Base-by-base conservation (phyloP, 2,329 filamentous ascomycete species). In the Neophaeococcomyces aloes region DNA sequence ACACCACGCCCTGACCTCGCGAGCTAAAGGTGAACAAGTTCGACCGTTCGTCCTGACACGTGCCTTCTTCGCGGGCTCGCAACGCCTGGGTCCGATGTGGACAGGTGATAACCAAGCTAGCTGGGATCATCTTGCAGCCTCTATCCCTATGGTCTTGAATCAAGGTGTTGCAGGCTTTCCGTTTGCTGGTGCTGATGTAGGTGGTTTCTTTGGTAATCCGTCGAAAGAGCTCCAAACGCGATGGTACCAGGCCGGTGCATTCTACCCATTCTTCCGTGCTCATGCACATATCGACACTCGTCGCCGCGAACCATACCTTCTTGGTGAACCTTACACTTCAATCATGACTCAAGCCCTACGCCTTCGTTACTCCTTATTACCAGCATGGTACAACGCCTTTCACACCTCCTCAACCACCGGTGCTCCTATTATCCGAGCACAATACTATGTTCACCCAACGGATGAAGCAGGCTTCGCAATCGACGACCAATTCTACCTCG, bases 221-320 rank as follows among this genome's bases (percentile, higher is more conserved):
- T 84, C 84, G 56, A 88, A 88, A 58, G 89, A 98, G 48, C 76
- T 98, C 17, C 74, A 94, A 54, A 84, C 85, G 8, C 80, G 91
- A 30, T 98, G 91, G 91, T 98, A 94, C 65, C 91, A 98, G 65
- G 79, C 88, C 27, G 91, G 91, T 49, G 85, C 86, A 44, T 98
- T 94, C 71, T 96, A 96, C 62, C 91, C 91, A 6, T 98, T 96
- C 71, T 94, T 96, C 83, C 85, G 91, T 49, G 91, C 79, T 1
- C 91, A 98, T 61, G 91, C 91, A 5, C 91, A 98, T 63, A 96
- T 96, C 48, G 91, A 98, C 59, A 84, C 91, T 30, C 86, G 91
- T 35, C 83, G 91, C 19, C 83, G 91, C 41, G 91, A 98, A 66
- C 91, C 91, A 2, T 98, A 96, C 60, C 71, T 96, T 46, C 72